Conservation (phyloP, 139 green algal genomes). For the Chlorella sp. region DNA sequence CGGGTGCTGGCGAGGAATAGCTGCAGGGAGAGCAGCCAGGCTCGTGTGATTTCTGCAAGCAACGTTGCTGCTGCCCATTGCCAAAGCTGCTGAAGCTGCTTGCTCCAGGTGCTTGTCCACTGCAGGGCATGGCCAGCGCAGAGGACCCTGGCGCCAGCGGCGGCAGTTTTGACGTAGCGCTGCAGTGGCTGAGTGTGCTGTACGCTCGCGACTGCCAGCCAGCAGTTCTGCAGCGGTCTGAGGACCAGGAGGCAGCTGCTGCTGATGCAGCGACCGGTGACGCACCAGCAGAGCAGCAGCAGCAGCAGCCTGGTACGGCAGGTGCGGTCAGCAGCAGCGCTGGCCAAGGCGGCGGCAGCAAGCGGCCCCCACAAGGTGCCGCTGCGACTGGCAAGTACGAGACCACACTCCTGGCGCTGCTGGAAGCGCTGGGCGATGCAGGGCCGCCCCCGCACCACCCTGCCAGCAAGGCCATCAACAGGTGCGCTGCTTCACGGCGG, state of each 20-base stretch:
- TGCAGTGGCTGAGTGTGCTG: slow-evolving; percentile 22
- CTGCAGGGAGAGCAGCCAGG: neutral
- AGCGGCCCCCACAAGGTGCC: slow-evolving; percentile 15
- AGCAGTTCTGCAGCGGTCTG: neutral
- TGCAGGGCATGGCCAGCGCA: neutral
- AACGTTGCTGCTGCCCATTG: no score
- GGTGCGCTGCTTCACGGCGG: no score
- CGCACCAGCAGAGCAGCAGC: neutral
- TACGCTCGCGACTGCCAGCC: slow-evolving; percentile 14
- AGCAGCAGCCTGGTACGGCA: neutral
- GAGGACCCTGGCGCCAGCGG: neutral
- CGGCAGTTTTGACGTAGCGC: neutral
- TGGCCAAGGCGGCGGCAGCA: neutral
- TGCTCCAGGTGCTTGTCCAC: no score
- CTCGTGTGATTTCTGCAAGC: no score
- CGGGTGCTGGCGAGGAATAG: neutral
- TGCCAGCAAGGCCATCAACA: no score
- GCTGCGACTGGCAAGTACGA: slow-evolving; percentile 50
- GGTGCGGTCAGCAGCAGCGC: neutral
- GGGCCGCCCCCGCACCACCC: no score
- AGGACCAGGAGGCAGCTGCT: neutral
- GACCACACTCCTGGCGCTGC: slow-evolving; percentile 55
- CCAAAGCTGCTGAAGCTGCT: no score
- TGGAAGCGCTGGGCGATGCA: slow-evolving; percentile 48
- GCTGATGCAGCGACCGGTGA: neutral